Evolutionary conservation across 345 rosid genomes (phyloP).

Genomic region (Moricandia arvensis): DNA sequence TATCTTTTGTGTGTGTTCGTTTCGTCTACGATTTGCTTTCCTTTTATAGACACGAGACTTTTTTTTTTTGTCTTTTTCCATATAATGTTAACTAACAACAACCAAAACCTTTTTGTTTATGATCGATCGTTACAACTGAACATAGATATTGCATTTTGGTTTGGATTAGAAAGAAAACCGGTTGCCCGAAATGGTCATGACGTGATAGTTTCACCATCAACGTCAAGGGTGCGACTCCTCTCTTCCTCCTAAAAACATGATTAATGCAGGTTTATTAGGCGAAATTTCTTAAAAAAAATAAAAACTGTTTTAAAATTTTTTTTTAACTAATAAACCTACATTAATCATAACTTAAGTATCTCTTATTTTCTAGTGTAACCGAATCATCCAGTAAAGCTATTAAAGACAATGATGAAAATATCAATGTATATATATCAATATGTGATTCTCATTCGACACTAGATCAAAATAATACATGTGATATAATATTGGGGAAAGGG

Average conservation of each 20-base stretch:
- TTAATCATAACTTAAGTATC: no score
- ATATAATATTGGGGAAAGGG: background rate
- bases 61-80: background rate
- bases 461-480: background rate
- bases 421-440: background rate
- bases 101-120: background rate
- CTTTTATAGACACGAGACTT: conserved; percentile 16
- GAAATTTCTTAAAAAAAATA: no score
- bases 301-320: no score
- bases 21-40: conserved; percentile 34
- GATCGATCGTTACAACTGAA: background rate
- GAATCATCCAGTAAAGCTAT: background rate
- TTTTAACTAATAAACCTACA: no score
- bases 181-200: no score
- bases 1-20: conserved; percentile 12
- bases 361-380: background rate
- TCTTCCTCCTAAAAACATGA: no score
- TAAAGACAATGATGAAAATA: background rate
- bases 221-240: no score
- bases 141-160: background rate
- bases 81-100: background rate
- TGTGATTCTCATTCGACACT: background rate
- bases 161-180: background rate
- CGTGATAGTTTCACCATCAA: no score
- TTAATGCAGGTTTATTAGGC: no score